Evolutionary conservation across 2,329 filamentous ascomycete genomes (phyloP), one percentile per base, ranked within the genome.

Genomic region (Xylaria sp.): DNA sequence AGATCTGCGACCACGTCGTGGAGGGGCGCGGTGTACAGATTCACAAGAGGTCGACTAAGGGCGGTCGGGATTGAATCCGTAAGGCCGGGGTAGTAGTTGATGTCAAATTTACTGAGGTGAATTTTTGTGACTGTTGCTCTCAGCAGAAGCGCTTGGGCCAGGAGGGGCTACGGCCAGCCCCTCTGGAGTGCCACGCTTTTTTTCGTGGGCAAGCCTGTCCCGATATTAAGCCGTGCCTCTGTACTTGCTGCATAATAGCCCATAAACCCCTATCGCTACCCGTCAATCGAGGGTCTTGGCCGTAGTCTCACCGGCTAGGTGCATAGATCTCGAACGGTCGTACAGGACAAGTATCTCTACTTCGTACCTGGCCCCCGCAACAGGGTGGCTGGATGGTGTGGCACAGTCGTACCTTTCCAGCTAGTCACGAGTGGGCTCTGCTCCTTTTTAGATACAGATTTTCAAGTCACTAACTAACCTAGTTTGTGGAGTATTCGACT

Each of bases 51-150:
- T 59, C 50, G 52, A 56, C 59, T 57, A 55, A 59, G 58, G 34
- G 48, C 59, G 55, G 57, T 61, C 61, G 63, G 59, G 54, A 50
- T 60, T 58, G 57, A 63, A 61, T 59, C 62, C 62, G 62, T 64
- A 55, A 53, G 46, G 58, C 62, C 58, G 60, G 52, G 57, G 54
- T 55, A 54, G 23, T 30, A 13, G 37, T 60, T 55, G 57, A 63
- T 46, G 48, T 54, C 53, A 54, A 60, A 62, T 58, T 62, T 62
- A 19, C 51, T 53, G 44, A 48, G 47, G 56, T 49, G 59, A 65
- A 63, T 52, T 63, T 58, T 65, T 63, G 61, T 63, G 61, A 65
- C 63, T 63, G 35, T 51, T 37, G 46, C 35, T 58, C 57, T 52
- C 19, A 55, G 51, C 46, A 56, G 19, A 34, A 53, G 53, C 57